These are phyloP conservation scores for Pleurostoma richardsiae DNA, from an alignment of 2,329 filamentous ascomycete genomes.

Conservation along the genomic window DNA sequence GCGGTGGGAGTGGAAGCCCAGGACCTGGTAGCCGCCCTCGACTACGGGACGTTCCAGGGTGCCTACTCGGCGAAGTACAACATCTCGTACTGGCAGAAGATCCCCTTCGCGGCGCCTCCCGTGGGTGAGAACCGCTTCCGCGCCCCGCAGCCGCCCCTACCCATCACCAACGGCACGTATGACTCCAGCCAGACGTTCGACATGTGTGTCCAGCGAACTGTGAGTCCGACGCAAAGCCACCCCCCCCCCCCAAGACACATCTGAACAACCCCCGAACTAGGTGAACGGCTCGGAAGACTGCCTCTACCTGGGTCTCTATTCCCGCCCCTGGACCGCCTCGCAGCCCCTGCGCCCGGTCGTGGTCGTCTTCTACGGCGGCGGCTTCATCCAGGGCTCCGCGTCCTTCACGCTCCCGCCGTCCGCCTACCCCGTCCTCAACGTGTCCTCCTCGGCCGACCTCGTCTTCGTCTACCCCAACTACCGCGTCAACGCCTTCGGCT, in stretches of 20 bases:
- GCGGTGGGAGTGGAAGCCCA: constrained; percentile 1
- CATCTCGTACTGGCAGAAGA: constrained; percentile 54
- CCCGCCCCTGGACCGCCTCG: constrained; percentile 44
- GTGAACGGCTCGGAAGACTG: constrained; percentile 55
- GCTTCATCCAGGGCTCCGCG: constrained; percentile 53
- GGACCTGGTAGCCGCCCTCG: constrained; percentile 31
- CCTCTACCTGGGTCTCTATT: constrained; percentile 55
- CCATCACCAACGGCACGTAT: constrained; percentile 43
- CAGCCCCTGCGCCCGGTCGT: constrained; percentile 50
- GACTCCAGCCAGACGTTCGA: constrained; percentile 50
- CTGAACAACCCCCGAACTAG: background rate
- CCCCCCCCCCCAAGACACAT: background rate
- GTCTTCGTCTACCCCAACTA: constrained; percentile 43
- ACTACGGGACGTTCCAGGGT: constrained; percentile 48
- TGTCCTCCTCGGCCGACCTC: constrained; percentile 43
- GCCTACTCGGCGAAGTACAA: constrained; percentile 47
- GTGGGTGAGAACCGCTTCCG: constrained; percentile 54
- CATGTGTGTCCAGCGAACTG: constrained; percentile 53
- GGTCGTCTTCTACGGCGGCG: constrained; percentile 57
- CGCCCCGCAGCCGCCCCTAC: constrained; percentile 49
- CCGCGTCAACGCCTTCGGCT: constrained; percentile 52
- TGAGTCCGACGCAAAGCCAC: constrained; percentile 11
- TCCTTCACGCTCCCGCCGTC: constrained; percentile 49
- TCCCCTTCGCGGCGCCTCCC: constrained; percentile 57
- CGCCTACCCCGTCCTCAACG: constrained; percentile 54